Percentiles rank a stretch among this genome's conserved stretches.
Evolutionary conservation across 2,329 filamentous ascomycete genomes (phyloP).

Genomic region (Nemania sp.): DNA sequence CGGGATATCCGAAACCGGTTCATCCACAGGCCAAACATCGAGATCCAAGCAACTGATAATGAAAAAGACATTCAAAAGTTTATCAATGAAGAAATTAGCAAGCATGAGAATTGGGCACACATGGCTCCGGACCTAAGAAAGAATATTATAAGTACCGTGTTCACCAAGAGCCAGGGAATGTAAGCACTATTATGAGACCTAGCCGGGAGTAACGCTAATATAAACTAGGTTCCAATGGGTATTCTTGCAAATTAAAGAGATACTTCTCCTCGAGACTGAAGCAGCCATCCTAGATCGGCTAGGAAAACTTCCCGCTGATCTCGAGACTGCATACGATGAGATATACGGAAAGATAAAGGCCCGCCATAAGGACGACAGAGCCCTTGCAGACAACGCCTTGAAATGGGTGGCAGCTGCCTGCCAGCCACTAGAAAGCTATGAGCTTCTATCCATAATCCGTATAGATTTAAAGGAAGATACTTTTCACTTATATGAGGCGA

Average conservation of each 20-base stretch:
- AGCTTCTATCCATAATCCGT: constrained; percentile 20
- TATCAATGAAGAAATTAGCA: not conserved
- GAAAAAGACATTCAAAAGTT: constrained; percentile 25
- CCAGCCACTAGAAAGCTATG: not conserved
- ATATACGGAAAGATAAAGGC: constrained; percentile 17
- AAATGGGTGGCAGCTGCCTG: constrained; percentile 17
- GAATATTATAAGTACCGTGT: not conserved
- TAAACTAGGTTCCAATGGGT: constrained; percentile 30
- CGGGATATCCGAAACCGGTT: constrained; percentile 27
- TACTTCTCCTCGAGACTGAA: constrained; percentile 21
- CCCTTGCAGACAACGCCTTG: constrained; percentile 20
- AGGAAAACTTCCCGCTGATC: constrained; percentile 17
- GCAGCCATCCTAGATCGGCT: constrained; percentile 13
- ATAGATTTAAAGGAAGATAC: not conserved
- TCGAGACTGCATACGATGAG: constrained; percentile 20
- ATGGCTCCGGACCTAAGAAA: not conserved
- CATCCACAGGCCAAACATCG: constrained; percentile 1
- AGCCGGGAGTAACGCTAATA: not conserved
- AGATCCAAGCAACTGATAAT: constrained; percentile 28
- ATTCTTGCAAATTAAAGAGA: constrained; percentile 22
- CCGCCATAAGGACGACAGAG: constrained; percentile 2
- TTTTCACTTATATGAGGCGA: not conserved
- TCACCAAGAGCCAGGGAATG: constrained; percentile 19
- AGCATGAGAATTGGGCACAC: constrained; percentile 5
- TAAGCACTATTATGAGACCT: not conserved